These are phyloP conservation scores for Aspergillus texensis DNA, from an alignment of 2,329 filamentous ascomycete genomes.

Conservation along the genomic window DNA sequence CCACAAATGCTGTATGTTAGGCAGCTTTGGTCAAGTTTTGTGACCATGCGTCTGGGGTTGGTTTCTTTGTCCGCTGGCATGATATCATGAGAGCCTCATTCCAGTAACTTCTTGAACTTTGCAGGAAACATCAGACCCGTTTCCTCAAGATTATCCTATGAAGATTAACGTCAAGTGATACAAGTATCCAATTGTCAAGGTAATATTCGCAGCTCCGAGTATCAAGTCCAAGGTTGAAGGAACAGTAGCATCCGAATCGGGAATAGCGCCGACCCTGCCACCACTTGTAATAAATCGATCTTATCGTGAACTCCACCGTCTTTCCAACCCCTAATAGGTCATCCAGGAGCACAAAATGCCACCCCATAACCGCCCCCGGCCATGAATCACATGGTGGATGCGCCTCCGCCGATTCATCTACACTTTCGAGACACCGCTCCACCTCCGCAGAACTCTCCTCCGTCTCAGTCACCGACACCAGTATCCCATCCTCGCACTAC, in stretches of 20 bases:
- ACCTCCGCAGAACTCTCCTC: slow-evolving; percentile 14
- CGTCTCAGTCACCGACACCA: slow-evolving; percentile 18
- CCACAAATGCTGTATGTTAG: no score
- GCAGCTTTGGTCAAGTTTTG: no score
- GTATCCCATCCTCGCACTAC: slow-evolving; percentile 21
- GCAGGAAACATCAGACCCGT: no score
- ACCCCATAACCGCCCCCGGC: not conserved
- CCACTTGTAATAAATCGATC: not conserved
- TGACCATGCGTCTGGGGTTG: no score
- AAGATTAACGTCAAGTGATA: no score
- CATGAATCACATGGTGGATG: slow-evolving; percentile 18
- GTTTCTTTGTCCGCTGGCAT: no score
- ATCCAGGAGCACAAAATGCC: not conserved
- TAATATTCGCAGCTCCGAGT: no score
- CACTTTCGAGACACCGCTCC: slow-evolving; percentile 15
- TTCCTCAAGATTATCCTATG: no score
- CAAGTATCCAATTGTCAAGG: no score
- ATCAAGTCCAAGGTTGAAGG: no score
- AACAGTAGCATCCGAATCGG: not conserved
- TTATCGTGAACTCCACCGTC: not conserved
- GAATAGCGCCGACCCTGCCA: not conserved
- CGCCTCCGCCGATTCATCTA: slow-evolving; percentile 13
- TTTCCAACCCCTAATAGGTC: not conserved
- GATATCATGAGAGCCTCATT: no score
- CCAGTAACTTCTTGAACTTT: no score